Evolutionary conservation across 2,329 filamentous ascomycete species (phyloP), one percentile per base, ranked within the genome.

Genomic region (Aspergillaceae sp.): DNA sequence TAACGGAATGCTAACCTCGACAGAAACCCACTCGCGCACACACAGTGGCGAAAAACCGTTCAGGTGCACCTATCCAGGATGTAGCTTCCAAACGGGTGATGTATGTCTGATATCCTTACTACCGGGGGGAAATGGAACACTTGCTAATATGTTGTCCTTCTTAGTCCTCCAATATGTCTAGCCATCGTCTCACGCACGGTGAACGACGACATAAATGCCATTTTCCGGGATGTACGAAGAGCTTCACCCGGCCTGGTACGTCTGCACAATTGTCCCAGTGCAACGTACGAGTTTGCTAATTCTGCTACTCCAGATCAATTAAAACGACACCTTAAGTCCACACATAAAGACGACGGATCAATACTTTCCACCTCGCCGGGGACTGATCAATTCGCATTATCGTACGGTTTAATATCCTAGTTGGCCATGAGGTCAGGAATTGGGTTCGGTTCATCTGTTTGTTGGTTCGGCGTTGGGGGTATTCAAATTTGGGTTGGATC

Each of bases 131-230:
- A 19, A 19, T 19, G 19, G 19, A 19, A 19, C 19, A 2, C 19
- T 19, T 19, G 19, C 19, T 7, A 42, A 1, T 34, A 19, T 42
- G 34, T 48, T 32, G 50, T 29, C 33, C 7, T 9, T 29, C 10
- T 19, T 40, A 70, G 67, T 71, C 67, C 26, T 70, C 67, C 5
- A 70, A 70, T 47, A 70, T 70, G 68, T 70, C 68, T 1, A 70
- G 68, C 32, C 68, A 71, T 46, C 62, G 67, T 51, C 54, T 71
- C 29, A 71, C 68, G 2, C 68, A 71, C 47, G 67, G 65, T 29
- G 67, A 68, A 50, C 64, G 68, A 35, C 64, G 58, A 55, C 67
- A 71, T 37, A 71, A 67, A 57, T 71, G 68, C 48, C 48, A 55
- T 27, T 64, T 58, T 44, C 61, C 59, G 0, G 66, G 65, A 4